Conservation (phyloP, 805 yeast species). For the Hanseniaspora taiwanica region DNA sequence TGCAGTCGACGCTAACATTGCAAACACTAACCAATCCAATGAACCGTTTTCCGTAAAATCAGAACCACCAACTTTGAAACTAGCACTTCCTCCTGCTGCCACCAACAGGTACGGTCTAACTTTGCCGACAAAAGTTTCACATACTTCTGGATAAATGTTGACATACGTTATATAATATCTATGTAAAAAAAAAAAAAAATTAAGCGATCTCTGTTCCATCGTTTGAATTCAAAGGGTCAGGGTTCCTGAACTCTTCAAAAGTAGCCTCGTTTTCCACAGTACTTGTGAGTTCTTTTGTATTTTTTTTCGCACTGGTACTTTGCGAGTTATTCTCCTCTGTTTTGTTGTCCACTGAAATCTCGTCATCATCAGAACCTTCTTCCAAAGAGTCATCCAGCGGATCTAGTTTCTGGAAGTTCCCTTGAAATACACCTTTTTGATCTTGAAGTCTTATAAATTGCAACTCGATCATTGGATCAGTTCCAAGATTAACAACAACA, state of each 20-base stretch:
- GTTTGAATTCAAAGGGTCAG: no score
- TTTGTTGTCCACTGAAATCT: not conserved
- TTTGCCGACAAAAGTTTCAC: not conserved
- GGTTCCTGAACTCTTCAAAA: no score
- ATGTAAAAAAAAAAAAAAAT: no score
- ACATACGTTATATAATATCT: not conserved
- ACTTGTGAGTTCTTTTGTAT: no score
- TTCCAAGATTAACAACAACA: constrained; percentile 5
- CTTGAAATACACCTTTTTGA: not conserved
- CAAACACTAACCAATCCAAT: no score
- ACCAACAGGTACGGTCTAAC: not conserved
- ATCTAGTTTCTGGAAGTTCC: no score
- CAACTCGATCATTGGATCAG: constrained; percentile 1
- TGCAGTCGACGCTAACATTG: not conserved
- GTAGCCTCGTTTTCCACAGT: no score
- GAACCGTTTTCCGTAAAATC: no score
- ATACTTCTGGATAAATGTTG: no score
- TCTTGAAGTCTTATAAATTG: not conserved
- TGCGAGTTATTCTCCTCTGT: no score
- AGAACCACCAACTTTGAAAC: not conserved
- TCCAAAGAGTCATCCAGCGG: not conserved
- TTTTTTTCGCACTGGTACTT: no score
- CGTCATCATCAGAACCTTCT: not conserved
- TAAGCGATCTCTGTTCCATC: no score
- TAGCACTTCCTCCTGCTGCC: not conserved